These are phyloP conservation scores for Grammothele lineata DNA, from an alignment of 768 basidiomycete species.

Conservation along the genomic window DNA sequence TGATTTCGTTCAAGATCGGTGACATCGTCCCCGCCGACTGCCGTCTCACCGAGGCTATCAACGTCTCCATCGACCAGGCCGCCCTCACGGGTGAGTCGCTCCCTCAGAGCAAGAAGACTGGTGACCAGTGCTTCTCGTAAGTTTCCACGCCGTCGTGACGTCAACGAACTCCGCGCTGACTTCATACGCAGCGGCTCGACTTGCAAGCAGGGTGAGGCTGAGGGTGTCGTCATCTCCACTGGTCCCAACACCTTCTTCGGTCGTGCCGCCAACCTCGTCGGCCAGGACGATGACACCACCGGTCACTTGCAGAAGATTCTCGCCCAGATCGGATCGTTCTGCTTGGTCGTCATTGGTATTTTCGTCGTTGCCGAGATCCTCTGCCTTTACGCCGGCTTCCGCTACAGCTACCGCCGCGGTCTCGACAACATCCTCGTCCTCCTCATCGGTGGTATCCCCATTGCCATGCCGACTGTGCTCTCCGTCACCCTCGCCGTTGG, in stretches of 20 bases:
- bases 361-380: slow-evolving; percentile 95
- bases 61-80: slow-evolving; percentile 97
- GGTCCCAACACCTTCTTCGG: slow-evolving; percentile 99
- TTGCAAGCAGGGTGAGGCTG: slow-evolving; percentile 98
- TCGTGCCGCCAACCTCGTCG: slow-evolving; percentile 95
- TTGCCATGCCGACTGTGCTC: slow-evolving; percentile 98
- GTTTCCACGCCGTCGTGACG: slow-evolving; percentile 29
- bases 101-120: slow-evolving; percentile 86
- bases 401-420: slow-evolving; percentile 87
- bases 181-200: slow-evolving; percentile 74
- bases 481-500: slow-evolving; percentile 98
- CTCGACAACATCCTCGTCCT: slow-evolving; percentile 97
- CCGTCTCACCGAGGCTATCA: slow-evolving; percentile 93
- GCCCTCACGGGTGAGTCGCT: slow-evolving; percentile 97
- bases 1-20: slow-evolving; percentile 98
- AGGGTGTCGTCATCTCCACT: slow-evolving; percentile 97
- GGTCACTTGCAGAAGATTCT: slow-evolving; percentile 99
- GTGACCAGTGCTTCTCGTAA: slow-evolving; percentile 97
- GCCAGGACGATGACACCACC: slow-evolving; percentile 95
- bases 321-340: slow-evolving; percentile 97
- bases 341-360: slow-evolving; percentile 91
- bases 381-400: slow-evolving; percentile 90
- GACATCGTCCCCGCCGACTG: slow-evolving; percentile 98
- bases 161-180: background rate
- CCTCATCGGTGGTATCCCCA: slow-evolving; percentile 99